Base-by-base conservation (phyloP, 768 basidiomycete genomes). In the Tricholoma flavovirens region DNA sequence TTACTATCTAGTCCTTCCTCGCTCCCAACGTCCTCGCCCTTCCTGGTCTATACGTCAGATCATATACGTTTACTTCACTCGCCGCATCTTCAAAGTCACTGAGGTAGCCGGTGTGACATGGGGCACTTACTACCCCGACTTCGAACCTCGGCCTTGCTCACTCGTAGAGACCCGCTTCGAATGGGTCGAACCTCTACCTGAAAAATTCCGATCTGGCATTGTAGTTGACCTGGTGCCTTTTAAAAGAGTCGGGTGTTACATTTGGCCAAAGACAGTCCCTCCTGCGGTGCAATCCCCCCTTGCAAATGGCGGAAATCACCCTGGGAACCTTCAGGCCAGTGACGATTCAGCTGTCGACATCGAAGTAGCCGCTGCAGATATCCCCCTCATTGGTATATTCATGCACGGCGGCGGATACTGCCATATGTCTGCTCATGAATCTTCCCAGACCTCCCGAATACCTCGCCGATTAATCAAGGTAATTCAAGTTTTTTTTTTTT, bases 21-120 rank as follows among this genome's bases (percentile, higher is more conserved):
- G 72, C n/a, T 67, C 67, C 17, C 67, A 63, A 40, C 73, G 80
- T 19, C 80, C 81, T n/a, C 72, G 80, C 3, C 60, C 70, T 19
- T 79, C 78, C 0, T 82, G 80, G 80, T 75, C 73, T 8, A 58
- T 83, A 38, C 69, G 70, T 24, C 80, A 81, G 64, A 73, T 79
- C 40, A 64, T 83, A 59, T 69, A 76, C 54, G 77, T 81, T 61
- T 76, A 77, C 59, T 83, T 81, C 60, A 80, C 75, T 0, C 73
- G 77, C 33, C 73, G 80, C 33, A 76, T 83, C 10, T 79, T 71
- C 72, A 76, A 73, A 59, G 75, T 83, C 51, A 79, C 80, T 11
- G 80, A 83, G 60, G 75, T 80, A 14, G 81, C 80, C 33, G 81
- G 81, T 22, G 80, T 83, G 17, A 81, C 79, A 8, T 81, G 78